phyloP scores from a whole-genome alignment of 1,139 yeast species.

The Scheffersomyces parashehatae region DNA sequence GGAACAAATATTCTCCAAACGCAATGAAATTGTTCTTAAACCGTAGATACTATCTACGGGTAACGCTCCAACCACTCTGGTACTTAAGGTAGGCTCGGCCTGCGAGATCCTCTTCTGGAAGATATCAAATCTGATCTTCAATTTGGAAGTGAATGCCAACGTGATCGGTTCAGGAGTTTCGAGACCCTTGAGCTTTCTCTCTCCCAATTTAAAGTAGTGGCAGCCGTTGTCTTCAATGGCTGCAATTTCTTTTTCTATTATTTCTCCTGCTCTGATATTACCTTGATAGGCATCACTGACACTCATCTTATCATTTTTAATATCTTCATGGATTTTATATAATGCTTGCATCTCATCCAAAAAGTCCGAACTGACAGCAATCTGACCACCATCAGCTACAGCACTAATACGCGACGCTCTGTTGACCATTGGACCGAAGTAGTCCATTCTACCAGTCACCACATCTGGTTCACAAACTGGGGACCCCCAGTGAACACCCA shows the following conservation, averaged over 20 bases:
- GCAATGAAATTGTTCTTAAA: constrained; percentile 48
- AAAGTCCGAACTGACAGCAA: constrained; percentile 81
- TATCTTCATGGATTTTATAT: constrained; percentile 51
- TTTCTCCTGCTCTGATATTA: constrained; percentile 58
- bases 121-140: constrained; percentile 58
- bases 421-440: constrained; percentile 98
- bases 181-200: constrained; percentile 85
- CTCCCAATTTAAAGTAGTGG: constrained; percentile 74
- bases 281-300: constrained; percentile 63
- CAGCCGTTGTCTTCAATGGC: constrained; percentile 72
- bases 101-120: constrained; percentile 31
- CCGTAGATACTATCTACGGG: constrained; percentile 48
- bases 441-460: constrained; percentile 96
- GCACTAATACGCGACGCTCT: constrained; percentile 92
- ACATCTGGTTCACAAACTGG: constrained; percentile 97
- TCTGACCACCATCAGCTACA: constrained; percentile 98
- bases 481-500: constrained; percentile 98
- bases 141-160: constrained; percentile 67
- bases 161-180: constrained; percentile 92
- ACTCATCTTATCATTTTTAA: constrained; percentile 38
- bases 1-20: constrained; percentile 53
- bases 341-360: constrained; percentile 68
- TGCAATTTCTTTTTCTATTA: constrained; percentile 66
- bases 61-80: constrained; percentile 38
- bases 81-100: constrained; percentile 15